Conservation (phyloP, 2,329 filamentous ascomycete genomes). For the Dothideomycetes sp. region DNA sequence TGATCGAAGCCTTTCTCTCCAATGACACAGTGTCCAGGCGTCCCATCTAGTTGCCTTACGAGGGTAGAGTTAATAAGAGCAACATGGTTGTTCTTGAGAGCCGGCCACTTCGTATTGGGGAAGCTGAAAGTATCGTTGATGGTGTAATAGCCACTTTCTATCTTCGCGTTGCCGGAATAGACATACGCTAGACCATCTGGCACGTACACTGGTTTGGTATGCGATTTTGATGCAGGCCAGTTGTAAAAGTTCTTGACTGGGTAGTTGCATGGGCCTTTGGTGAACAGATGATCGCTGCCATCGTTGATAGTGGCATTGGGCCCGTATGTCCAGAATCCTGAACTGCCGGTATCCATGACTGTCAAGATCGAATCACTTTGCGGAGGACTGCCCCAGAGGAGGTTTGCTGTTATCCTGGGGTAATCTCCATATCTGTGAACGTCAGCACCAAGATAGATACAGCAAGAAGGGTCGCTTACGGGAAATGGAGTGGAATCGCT, state of each 20-base stretch:
- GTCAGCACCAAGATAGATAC: too few species aligned
- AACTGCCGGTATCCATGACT: conserved; percentile 8
- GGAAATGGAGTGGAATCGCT: too few species aligned
- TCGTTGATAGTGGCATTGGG: conserved; percentile 11
- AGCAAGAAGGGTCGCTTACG: too few species aligned
- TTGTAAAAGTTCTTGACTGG: conserved; percentile 10
- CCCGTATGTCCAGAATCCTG: conserved; percentile 10
- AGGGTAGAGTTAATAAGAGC: conserved; percentile 17
- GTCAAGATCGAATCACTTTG: conserved; percentile 6
- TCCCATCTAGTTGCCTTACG: conserved; percentile 12
- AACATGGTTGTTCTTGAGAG: conserved; percentile 17
- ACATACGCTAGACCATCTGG: conserved; percentile 1
- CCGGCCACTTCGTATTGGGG: conserved; percentile 4
- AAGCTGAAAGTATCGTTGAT: conserved; percentile 7
- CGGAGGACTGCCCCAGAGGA: conserved; percentile 8
- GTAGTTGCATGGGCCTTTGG: conserved; percentile 9
- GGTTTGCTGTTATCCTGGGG: conserved; percentile 9
- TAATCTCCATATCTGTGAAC: conserved; percentile 10
- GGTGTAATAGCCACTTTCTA: conserved; percentile 6
- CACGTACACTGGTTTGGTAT: not conserved
- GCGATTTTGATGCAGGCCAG: conserved; percentile 2
- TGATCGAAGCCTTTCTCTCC: conserved; percentile 12
- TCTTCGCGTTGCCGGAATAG: conserved; percentile 11
- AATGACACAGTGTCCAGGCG: conserved; percentile 12
- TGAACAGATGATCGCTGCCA: conserved; percentile 7